These are phyloP conservation scores for Saxophila tyrrhenica DNA, from an alignment of 495 filamentous ascomycete genomes.

Conservation along the genomic window DNA sequence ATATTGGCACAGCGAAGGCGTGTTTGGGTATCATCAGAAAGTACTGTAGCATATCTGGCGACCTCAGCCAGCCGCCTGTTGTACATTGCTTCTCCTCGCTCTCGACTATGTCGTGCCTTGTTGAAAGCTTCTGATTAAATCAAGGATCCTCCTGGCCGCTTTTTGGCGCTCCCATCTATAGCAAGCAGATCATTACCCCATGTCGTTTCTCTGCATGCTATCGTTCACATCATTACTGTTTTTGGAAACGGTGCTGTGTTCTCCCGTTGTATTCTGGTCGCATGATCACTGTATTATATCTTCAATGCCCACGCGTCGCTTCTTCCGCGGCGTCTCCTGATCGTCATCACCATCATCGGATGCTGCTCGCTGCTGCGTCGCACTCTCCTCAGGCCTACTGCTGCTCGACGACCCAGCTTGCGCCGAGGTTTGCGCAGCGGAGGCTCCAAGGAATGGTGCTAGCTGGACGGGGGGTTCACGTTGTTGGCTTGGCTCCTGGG, in stretches of 20 bases:
- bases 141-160: no score
- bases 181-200: no score
- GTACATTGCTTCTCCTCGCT: no score
- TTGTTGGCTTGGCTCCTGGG: background rate
- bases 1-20: conserved; percentile 2
- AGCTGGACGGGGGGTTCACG: conserved; percentile 1
- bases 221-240: background rate
- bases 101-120: no score
- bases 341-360: conserved; percentile 1
- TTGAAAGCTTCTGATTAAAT: no score
- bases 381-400: background rate
- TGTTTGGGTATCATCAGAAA: background rate
- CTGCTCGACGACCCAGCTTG: background rate
- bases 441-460: conserved; percentile 3
- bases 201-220: background rate
- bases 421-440: background rate
- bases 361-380: conserved; percentile 1
- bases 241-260: no score
- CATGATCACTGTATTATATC: conserved; percentile 18
- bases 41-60: background rate
- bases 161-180: no score
- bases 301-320: conserved; percentile 15
- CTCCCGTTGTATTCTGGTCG: no score
- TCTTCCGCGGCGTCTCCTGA: conserved; percentile 10
- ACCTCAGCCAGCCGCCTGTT: background rate